These are phyloP conservation scores for Apocynum venetum DNA, from an alignment of 257 asterid species.

Conservation along the genomic window DNA sequence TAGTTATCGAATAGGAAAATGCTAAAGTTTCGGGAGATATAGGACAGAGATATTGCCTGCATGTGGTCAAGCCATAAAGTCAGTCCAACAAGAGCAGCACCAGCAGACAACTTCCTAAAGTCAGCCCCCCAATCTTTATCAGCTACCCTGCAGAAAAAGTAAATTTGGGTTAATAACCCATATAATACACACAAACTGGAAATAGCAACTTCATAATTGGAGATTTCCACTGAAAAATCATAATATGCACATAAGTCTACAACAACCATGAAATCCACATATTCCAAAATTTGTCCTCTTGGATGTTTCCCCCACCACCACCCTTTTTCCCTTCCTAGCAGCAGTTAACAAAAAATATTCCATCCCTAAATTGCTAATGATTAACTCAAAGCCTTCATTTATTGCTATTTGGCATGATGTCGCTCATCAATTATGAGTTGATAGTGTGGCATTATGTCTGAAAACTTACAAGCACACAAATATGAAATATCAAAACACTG, in stretches of 20 bases:
- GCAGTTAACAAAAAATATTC: neutral
- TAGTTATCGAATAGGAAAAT: neutral
- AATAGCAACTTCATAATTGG: neutral
- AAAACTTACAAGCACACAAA: neutral
- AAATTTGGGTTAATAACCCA: slow-evolving; percentile 18
- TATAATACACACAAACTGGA: slow-evolving; percentile 10
- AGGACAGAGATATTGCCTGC: slow-evolving; percentile 58
- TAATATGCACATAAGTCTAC: neutral
- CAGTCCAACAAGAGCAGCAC: slow-evolving; percentile 92
- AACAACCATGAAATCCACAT: neutral
- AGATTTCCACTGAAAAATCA: neutral
- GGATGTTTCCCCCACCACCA: neutral
- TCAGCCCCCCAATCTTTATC: slow-evolving; percentile 99
- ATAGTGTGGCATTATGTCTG: neutral
- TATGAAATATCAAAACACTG: neutral
- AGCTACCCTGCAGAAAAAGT: slow-evolving; percentile 66
- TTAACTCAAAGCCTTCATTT: slow-evolving; percentile 3
- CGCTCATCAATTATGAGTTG: neutral
- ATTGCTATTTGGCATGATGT: neutral
- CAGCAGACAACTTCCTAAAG: slow-evolving; percentile 87
- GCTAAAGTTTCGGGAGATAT: slow-evolving; percentile 1
- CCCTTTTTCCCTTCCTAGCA: too few relatives aligned
- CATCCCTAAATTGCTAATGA: neutral
- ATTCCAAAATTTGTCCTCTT: neutral
- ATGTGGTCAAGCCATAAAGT: slow-evolving; percentile 97